Base-by-base conservation (phyloP, 2,329 filamentous ascomycete species). In the Aspergillus fijiensis region DNA sequence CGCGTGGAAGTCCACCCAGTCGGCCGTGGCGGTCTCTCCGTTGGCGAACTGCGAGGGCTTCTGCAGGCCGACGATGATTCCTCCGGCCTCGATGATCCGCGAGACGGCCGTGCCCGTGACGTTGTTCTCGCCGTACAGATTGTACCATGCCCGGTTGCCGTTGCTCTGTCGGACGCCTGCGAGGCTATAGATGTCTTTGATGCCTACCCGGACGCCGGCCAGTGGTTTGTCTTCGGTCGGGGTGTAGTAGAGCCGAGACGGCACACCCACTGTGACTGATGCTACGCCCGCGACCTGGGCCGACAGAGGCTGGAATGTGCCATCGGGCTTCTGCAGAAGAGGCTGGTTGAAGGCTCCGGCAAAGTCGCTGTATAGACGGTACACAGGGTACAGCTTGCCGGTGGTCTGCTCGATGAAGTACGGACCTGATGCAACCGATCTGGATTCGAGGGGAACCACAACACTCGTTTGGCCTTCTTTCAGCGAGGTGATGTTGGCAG, bases 121-220 rank as follows among this genome's bases (percentile, higher is more conserved):
- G 1, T 73, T 78, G 0, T 78, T 74, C 2, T 77, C 67, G 0
- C 77, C 75, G 58, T 86, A 84, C 1, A 88, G 70, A 31, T 82
- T 74, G 31, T 80, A 81, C 79, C 83, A 89, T 1, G 85, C 83
- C 23, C 84, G 76, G 45, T 86, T 88, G 0, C 86, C 87, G 31
- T 83, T 77, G 1, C 79, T 79, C 0, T 84, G 87, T 12, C 80
- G 79, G 0, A 87, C 70, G 3, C 87, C 87, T 25, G 80, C 79
- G 49, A 88, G 74, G 63, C 85, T 78, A 66, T 81, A 86, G 39
- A 87, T 84, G 65, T 89, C 87, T 68, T 89, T 89, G 58, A 89
- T 79, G 2, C 81, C 86, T 1, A 89, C 70, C 16, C 87, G 79
- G 3, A 87, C 80, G 27, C 87, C 86, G 6, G 84, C 83, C 0